A percentile compares a stretch with the other conserved stretches of the same genome.
phyloP scores from a whole-genome alignment of 345 rosid species.

The Ceriops zippeliana region DNA sequence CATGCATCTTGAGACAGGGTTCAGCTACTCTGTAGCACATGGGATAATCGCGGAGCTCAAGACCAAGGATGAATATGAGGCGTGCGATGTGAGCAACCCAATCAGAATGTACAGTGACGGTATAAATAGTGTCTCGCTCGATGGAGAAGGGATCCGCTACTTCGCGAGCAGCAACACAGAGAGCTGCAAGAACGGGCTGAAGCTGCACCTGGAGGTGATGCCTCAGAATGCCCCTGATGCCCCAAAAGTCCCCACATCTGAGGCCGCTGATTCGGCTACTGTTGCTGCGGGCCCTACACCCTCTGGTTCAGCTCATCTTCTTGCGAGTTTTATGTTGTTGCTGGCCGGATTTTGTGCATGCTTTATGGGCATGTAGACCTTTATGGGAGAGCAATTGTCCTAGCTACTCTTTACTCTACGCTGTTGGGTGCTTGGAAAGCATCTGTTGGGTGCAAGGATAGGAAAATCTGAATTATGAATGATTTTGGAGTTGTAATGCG shows the following conservation, averaged over 20 bases:
- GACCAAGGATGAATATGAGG: slow-evolving; percentile 45
- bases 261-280: slow-evolving; percentile 1
- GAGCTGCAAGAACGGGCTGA: slow-evolving; percentile 62
- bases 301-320: slow-evolving; percentile 29
- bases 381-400: too few species aligned
- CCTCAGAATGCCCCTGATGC: slow-evolving; percentile 11
- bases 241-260: not conserved
- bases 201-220: slow-evolving; percentile 47
- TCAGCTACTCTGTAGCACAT: slow-evolving; percentile 46
- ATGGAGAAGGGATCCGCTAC: slow-evolving; percentile 48
- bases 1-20: slow-evolving; percentile 33
- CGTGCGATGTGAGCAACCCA: slow-evolving; percentile 52
- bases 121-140: slow-evolving; percentile 32
- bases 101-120: slow-evolving; percentile 49
- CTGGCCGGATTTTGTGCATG: slow-evolving; percentile 21
- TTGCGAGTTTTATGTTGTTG: not conserved
- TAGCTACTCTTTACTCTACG: too few species aligned
- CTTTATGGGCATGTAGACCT: slow-evolving; percentile 1
- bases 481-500: too few species aligned
- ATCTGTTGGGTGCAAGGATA: too few species aligned
- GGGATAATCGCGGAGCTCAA: slow-evolving; percentile 48
- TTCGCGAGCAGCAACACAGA: slow-evolving; percentile 40
- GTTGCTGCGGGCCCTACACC: slow-evolving; percentile 38
- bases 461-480: too few species aligned
- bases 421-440: too few species aligned